Percentiles rank a stretch among this genome's conserved stretches.
These are phyloP conservation scores for Myriosclerotinia duriaeana DNA, from an alignment of 2,329 filamentous ascomycete genomes.

Conservation along the genomic window DNA sequence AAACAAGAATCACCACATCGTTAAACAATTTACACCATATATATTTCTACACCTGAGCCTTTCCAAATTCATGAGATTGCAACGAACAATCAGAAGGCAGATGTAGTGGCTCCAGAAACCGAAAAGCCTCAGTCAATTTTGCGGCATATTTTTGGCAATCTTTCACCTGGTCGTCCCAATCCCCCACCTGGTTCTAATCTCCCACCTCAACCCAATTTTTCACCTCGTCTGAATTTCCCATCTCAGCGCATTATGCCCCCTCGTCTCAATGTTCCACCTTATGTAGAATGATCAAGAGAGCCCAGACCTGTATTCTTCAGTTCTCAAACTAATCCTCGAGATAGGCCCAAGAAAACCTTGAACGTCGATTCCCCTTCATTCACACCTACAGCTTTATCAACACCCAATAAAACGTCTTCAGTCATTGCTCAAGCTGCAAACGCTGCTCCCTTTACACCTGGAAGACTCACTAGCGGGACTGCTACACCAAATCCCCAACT, in stretches of 20 bases:
- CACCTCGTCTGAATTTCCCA: background rate
- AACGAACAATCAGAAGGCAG: background rate
- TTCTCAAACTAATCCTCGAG: conserved; percentile 4
- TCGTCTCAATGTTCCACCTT: background rate
- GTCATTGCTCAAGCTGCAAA: conserved; percentile 90
- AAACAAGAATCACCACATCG: no score
- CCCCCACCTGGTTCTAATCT: background rate
- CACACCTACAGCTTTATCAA: conserved; percentile 62
- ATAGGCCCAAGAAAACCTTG: conserved; percentile 68
- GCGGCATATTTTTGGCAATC: background rate
- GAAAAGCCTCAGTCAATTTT: no score
- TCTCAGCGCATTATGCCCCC: background rate
- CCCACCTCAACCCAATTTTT: background rate
- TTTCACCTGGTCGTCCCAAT: background rate
- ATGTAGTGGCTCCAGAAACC: background rate
- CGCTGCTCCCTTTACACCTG: conserved; percentile 81
- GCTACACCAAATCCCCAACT: conserved; percentile 37
- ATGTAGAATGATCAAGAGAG: background rate
- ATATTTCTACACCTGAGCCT: background rate
- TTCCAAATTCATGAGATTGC: background rate
- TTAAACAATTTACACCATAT: background rate
- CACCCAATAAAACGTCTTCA: conserved; percentile 61
- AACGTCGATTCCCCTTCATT: conserved; percentile 98
- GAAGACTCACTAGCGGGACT: conserved; percentile 48
- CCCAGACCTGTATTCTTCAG: background rate